Conservation (phyloP, 352 stramenopile species). For the Pythium inflatum region DNA sequence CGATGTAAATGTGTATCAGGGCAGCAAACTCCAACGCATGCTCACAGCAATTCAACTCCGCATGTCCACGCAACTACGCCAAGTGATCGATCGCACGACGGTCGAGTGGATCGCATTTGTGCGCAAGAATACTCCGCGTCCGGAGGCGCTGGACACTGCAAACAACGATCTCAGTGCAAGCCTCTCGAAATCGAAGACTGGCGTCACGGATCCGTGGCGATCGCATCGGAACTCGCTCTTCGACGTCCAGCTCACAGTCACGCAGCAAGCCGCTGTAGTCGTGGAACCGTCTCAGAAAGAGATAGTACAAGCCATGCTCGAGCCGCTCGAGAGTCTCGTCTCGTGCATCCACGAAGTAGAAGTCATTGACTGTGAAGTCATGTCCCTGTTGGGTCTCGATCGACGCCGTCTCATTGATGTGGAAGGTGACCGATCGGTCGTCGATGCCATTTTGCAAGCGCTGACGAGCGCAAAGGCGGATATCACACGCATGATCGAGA, state of each 20-base stretch:
- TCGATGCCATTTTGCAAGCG: slow-evolving; percentile 49
- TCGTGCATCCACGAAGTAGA: slow-evolving; percentile 79
- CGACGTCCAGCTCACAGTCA: slow-evolving; percentile 59
- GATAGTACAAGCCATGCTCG: slow-evolving; percentile 77
- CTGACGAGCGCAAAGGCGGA: slow-evolving; percentile 57
- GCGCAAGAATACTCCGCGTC: slow-evolving; percentile 26
- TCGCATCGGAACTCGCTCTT: slow-evolving; percentile 78
- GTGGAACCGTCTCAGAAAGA: slow-evolving; percentile 70
- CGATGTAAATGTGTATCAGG: slow-evolving; percentile 59
- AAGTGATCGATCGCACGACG: slow-evolving; percentile 63
- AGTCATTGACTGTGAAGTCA: slow-evolving; percentile 89
- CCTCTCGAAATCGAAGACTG: neutral
- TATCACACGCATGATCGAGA: slow-evolving; percentile 56
- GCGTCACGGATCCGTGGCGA: slow-evolving; percentile 38
- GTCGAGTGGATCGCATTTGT: slow-evolving; percentile 70
- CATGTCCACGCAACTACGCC: slow-evolving; percentile 83
- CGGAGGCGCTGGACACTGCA: neutral
- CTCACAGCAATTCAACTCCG: slow-evolving; percentile 87
- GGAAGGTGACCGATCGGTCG: slow-evolving; percentile 43
- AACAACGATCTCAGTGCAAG: neutral
- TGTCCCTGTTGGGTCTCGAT: slow-evolving; percentile 86
- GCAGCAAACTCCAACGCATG: slow-evolving; percentile 68
- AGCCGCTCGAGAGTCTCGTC: slow-evolving; percentile 80
- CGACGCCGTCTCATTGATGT: slow-evolving; percentile 61
- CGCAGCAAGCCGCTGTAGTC: slow-evolving; percentile 46